A percentile compares a stretch with the other conserved stretches of the same genome.
Conservation (phyloP, 495 filamentous ascomycete species). For the Chlorociboria aeruginascens region DNA sequence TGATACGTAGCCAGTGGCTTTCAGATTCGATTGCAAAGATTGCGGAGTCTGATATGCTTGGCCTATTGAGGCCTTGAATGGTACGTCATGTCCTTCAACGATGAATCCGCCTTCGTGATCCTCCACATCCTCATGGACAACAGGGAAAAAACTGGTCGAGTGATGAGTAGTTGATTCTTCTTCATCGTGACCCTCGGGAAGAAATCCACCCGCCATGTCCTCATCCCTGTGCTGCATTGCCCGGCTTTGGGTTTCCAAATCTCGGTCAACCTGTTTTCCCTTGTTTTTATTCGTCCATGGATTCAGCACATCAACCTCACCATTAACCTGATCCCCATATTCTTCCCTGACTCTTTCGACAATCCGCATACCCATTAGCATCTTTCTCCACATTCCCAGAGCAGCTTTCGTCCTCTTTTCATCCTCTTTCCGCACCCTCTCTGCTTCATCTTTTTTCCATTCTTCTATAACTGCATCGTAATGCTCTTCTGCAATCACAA, state of each 20-base stretch:
- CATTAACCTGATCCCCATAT: conserved; percentile 47
- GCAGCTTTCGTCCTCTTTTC: conserved; percentile 67
- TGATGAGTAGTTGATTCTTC: conserved; percentile 11
- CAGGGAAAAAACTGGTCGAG: conserved; percentile 15
- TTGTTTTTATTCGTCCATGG: conserved; percentile 20
- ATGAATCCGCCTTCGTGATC: conserved; percentile 18
- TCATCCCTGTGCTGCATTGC: conserved; percentile 23
- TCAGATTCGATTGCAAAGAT: conserved; percentile 2
- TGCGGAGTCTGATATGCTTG: conserved; percentile 13
- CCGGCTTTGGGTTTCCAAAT: conserved; percentile 12
- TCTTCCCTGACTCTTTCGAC: conserved; percentile 66
- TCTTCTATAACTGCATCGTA: conserved; percentile 65
- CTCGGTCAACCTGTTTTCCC: conserved; percentile 8
- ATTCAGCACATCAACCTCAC: conserved; percentile 29
- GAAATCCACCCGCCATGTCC: conserved; percentile 42
- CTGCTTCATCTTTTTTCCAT: conserved; percentile 69
- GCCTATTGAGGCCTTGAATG: not conserved
- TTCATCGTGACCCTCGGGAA: conserved; percentile 33
- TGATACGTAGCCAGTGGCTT: not conserved
- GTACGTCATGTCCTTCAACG: conserved; percentile 12
- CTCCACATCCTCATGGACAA: conserved; percentile 16
- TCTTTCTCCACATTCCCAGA: conserved; percentile 72
- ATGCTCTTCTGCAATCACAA: conserved; percentile 76
- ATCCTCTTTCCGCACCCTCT: conserved; percentile 66
- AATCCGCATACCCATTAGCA: conserved; percentile 74